Evolutionary conservation across 139 green algal species (phyloP).

Genomic region (Desmodesmus armatus): DNA sequence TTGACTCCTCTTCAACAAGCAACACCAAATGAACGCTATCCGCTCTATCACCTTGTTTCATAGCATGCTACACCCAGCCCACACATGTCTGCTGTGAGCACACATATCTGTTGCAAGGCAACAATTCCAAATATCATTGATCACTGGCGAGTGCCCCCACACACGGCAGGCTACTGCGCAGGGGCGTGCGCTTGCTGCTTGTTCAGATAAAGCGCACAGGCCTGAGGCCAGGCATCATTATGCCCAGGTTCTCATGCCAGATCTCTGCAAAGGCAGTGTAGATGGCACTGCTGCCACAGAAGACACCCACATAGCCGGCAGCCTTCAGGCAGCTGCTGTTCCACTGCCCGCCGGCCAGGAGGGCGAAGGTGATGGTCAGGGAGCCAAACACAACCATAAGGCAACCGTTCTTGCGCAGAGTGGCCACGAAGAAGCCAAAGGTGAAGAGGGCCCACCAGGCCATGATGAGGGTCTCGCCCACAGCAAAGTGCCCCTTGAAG

Average conservation of each 20-base stretch:
- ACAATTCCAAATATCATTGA: too few relatives aligned
- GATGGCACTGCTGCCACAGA: constrained; percentile 65
- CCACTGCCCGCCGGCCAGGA: constrained; percentile 64
- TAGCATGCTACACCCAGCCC: too few relatives aligned
- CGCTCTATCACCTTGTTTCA: too few relatives aligned
- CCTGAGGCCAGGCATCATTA: constrained; percentile 7
- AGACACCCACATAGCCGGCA: constrained; percentile 72
- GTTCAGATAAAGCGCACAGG: constrained; percentile 45
- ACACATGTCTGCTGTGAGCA: too few relatives aligned
- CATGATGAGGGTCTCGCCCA: constrained; percentile 60
- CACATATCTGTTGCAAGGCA: too few relatives aligned
- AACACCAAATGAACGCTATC: too few relatives aligned
- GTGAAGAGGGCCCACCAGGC: constrained; percentile 76
- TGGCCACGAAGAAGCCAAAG: constrained; percentile 62
- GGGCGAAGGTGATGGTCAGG: constrained; percentile 72
- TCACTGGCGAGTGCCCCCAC: too few relatives aligned
- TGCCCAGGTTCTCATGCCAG: constrained; percentile 58
- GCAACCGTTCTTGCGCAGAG: constrained; percentile 61
- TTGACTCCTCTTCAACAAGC: too few relatives aligned
- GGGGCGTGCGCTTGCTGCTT: too few relatives aligned
- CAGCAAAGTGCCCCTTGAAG: constrained; percentile 14
- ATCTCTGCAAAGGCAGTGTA: constrained; percentile 72
- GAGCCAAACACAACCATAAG: constrained; percentile 59
- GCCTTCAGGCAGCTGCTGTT: constrained; percentile 27
- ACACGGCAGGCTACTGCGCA: too few relatives aligned